Conservation (phyloP, 176 grass and related monocot species). For the Lolium rigidum region DNA sequence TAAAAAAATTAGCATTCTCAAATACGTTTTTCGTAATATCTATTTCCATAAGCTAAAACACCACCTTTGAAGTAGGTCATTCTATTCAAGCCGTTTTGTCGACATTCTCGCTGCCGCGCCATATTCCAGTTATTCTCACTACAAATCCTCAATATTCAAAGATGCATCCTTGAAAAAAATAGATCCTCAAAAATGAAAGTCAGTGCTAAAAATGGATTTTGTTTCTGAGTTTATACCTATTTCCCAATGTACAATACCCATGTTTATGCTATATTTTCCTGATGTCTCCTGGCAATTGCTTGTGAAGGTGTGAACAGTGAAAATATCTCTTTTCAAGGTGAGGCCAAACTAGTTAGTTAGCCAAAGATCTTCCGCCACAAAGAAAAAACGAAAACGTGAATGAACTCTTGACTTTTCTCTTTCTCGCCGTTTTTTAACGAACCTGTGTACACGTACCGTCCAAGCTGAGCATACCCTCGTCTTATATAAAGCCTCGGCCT, state of each 20-base stretch:
- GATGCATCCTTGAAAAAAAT: no score
- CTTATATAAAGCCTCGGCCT: conserved; percentile 38
- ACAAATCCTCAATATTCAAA: no score
- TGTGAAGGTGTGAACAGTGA: background rate
- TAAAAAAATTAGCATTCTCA: no score
- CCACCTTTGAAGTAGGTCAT: no score
- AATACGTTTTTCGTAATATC: no score
- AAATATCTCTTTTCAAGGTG: background rate
- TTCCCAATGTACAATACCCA: background rate
- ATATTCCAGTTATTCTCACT: no score
- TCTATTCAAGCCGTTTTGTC: no score
- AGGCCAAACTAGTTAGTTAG: background rate
- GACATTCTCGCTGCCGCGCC: no score
- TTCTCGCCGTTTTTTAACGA: background rate
- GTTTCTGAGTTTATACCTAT: background rate
- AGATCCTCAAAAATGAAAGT: no score
- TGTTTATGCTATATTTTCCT: background rate
- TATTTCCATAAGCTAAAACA: no score
- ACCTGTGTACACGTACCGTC: background rate
- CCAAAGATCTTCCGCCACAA: background rate
- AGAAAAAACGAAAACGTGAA: background rate
- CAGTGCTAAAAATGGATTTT: no score
- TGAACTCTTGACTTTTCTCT: background rate
- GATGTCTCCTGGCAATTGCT: background rate
- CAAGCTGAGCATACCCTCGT: background rate